A percentile compares a stretch with the other conserved stretches of the same genome.
Evolutionary conservation across 139 green algal species (phyloP).

Genomic region (Coelastrella sp.): DNA sequence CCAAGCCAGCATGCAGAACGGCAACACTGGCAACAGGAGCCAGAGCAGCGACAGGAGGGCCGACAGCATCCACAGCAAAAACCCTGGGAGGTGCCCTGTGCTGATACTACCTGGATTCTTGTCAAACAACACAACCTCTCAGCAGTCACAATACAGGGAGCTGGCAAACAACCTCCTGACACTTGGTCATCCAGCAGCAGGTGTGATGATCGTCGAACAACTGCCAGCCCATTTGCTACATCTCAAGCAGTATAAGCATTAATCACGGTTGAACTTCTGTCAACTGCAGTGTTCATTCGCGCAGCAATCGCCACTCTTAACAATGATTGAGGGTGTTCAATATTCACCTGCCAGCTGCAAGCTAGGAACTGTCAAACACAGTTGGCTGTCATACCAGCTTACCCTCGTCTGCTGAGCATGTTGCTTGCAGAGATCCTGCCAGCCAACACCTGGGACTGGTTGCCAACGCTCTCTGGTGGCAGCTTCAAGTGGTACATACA

Average conservation of each 20-base stretch:
- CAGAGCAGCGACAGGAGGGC: neutral
- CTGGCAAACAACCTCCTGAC: constrained; percentile 1
- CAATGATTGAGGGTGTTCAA: no score
- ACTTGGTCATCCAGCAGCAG: constrained; percentile 16
- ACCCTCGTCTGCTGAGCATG: neutral
- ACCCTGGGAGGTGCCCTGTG: neutral
- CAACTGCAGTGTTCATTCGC: no score
- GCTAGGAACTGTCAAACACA: no score
- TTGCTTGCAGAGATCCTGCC: constrained; percentile 33
- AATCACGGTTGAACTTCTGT: no score
- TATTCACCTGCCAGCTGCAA: no score
- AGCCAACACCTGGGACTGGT: constrained; percentile 18
- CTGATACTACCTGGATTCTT: constrained; percentile 34
- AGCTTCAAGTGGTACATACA: constrained; percentile 25
- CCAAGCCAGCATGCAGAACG: neutral
- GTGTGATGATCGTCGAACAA: constrained; percentile 2
- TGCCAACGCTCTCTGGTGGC: constrained; percentile 29
- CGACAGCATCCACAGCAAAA: neutral
- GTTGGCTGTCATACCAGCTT: neutral
- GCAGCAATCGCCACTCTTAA: no score
- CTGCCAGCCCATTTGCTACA: neutral
- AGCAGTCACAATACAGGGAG: constrained; percentile 5
- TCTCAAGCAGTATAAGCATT: no score
- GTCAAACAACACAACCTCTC: constrained; percentile 19
- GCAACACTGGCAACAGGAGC: neutral